Evolutionary conservation across 805 yeast species (phyloP).

Genomic region (Yarrowia sp.): DNA sequence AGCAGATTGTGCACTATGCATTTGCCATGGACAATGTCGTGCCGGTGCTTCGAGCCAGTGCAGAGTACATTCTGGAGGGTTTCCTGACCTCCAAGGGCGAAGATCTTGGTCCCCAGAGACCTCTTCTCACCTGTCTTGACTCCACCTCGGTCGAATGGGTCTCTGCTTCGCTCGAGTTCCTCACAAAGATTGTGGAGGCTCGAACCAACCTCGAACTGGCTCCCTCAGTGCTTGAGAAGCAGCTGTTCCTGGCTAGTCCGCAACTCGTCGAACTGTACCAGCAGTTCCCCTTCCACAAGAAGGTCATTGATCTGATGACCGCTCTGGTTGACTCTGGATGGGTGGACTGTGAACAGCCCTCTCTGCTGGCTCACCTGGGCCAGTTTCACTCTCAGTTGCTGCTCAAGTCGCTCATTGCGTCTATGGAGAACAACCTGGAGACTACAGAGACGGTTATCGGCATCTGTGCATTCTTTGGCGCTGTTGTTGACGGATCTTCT

Average conservation of each 20-base stretch:
- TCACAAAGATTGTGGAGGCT: conserved; percentile 62
- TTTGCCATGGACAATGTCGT: conserved; percentile 65
- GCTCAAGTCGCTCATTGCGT: conserved; percentile 64
- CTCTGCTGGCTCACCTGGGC: conserved; percentile 82
- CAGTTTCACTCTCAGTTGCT: conserved; percentile 65
- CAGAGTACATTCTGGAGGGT: conserved; percentile 59
- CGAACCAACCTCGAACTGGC: conserved; percentile 58
- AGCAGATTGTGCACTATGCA: conserved; percentile 59
- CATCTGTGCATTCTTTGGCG: conserved; percentile 46
- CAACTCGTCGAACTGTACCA: conserved; percentile 64
- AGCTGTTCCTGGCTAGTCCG: conserved; percentile 63
- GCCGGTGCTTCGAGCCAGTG: conserved; percentile 58
- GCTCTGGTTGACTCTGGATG: conserved; percentile 46
- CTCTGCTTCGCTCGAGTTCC: conserved; percentile 60
- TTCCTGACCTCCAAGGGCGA: conserved; percentile 62
- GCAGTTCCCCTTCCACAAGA: conserved; percentile 57
- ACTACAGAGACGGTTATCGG: conserved; percentile 42
- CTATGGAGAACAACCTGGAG: conserved; percentile 59
- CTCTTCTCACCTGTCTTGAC: conserved; percentile 61
- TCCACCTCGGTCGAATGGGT: conserved; percentile 59
- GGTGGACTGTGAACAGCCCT: conserved; percentile 65
- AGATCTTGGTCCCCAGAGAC: conserved; percentile 61
- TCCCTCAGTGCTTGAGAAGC: conserved; percentile 71
- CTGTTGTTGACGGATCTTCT: conserved; percentile 44
- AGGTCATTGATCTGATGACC: conserved; percentile 63